Conservation (phyloP, 2,329 filamentous ascomycete genomes). For the Byssochlamys sp. region DNA sequence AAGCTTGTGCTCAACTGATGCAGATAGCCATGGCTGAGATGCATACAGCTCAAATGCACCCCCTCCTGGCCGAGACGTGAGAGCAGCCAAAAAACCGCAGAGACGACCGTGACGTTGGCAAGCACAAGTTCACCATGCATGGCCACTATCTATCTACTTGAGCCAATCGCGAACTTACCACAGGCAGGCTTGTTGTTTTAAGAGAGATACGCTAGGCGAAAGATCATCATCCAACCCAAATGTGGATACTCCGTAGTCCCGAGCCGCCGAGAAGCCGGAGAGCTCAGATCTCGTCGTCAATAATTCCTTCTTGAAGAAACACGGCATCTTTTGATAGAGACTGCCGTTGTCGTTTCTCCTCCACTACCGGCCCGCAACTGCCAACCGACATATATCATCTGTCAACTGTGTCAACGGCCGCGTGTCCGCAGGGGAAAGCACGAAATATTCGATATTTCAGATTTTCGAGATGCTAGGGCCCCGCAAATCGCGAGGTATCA, state of each 20-base stretch:
- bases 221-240: background rate
- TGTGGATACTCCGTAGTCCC: background rate
- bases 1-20: too few species aligned
- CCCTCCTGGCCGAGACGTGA: background rate
- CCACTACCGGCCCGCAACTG: background rate
- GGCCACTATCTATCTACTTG: background rate
- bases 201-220: background rate
- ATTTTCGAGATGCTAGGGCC: background rate
- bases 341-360: background rate
- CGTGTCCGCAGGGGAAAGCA: background rate
- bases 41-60: background rate
- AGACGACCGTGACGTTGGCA: background rate
- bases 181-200: background rate
- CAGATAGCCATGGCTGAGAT: background rate
- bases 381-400: background rate
- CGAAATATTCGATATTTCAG: background rate
- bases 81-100: background rate
- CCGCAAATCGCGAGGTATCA: background rate
- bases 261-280: background rate
- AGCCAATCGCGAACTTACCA: background rate
- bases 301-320: background rate
- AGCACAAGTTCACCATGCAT: background rate
- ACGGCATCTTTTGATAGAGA: background rate
- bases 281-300: background rate
- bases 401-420: background rate